Percentiles rank a stretch among this genome's conserved stretches.
These are phyloP conservation scores for Aspergillus nanangensis DNA, from an alignment of 495 filamentous ascomycete genomes.

Conservation along the genomic window DNA sequence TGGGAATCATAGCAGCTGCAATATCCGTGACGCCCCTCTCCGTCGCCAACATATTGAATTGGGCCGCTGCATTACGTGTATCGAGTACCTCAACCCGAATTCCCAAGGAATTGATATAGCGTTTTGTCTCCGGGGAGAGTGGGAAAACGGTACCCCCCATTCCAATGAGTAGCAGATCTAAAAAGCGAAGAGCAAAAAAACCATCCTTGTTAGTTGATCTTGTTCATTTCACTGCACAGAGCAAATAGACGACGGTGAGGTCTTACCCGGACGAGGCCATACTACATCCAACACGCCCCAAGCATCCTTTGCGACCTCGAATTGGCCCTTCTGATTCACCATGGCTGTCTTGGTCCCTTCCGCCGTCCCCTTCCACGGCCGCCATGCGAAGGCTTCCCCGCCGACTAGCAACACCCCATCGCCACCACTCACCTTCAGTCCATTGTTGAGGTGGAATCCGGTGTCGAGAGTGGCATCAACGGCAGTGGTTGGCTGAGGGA, in stretches of 20 bases:
- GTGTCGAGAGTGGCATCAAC: slow-evolving; percentile 56
- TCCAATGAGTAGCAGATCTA: slow-evolving; percentile 87
- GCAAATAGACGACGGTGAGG: slow-evolving; percentile 4
- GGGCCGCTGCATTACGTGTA: slow-evolving; percentile 88
- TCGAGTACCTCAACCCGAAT: slow-evolving; percentile 86
- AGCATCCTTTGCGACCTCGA: slow-evolving; percentile 64
- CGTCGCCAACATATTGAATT: slow-evolving; percentile 83
- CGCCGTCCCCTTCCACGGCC: slow-evolving; percentile 57
- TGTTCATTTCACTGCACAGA: slow-evolving; percentile 1
- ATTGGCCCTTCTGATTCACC: slow-evolving; percentile 73
- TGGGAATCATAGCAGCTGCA: slow-evolving; percentile 83
- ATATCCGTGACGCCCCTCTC: slow-evolving; percentile 76
- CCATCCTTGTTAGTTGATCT: slow-evolving; percentile 4
- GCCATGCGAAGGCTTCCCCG: slow-evolving; percentile 86
- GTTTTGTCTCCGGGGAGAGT: slow-evolving; percentile 68
- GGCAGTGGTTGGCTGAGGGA: slow-evolving; percentile 69
- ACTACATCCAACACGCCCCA: slow-evolving; percentile 76
- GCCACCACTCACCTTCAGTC: slow-evolving; percentile 59
- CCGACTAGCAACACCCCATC: slow-evolving; percentile 69
- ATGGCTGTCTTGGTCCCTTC: slow-evolving; percentile 40
- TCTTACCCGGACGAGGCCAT: slow-evolving; percentile 88
- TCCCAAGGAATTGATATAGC: slow-evolving; percentile 68
- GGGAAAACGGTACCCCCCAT: slow-evolving; percentile 71
- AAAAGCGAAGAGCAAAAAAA: slow-evolving; percentile 11
- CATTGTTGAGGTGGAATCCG: slow-evolving; percentile 45